These are phyloP conservation scores for Dictyostelium capitatum DNA, from an alignment of 78 protist species.

Conservation along the genomic window DNA sequence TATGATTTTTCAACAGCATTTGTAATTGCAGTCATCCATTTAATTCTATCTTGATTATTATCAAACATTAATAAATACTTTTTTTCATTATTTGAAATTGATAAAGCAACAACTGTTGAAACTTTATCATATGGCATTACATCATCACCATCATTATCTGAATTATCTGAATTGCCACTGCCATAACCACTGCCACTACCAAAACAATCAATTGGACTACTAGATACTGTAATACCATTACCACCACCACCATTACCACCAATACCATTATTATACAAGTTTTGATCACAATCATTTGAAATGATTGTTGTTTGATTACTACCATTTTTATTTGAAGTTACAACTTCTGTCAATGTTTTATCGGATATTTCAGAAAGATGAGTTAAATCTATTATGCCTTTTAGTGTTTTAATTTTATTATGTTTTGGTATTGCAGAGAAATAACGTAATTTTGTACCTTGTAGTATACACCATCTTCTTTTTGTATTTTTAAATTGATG, in stretches of 20 bases:
- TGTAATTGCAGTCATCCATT: slow-evolving; percentile 56
- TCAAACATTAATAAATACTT: slow-evolving; percentile 53
- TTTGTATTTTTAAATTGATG: slow-evolving; percentile 74
- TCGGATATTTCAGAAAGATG: slow-evolving; percentile 60
- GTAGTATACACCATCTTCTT: slow-evolving; percentile 58
- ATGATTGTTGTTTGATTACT: background rate
- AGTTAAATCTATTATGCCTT: slow-evolving; percentile 63
- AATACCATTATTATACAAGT: background rate
- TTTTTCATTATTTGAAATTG: slow-evolving; percentile 53
- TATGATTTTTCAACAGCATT: slow-evolving; percentile 33
- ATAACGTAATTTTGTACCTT: slow-evolving; percentile 60
- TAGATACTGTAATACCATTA: background rate
- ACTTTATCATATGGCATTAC: background rate
- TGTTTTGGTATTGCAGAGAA: slow-evolving; percentile 35
- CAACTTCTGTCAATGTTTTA: slow-evolving; percentile 48
- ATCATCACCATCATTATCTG: no score
- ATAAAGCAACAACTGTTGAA: slow-evolving; percentile 19
- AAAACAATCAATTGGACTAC: slow-evolving; percentile 7
- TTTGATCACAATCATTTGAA: background rate
- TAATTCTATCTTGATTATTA: slow-evolving; percentile 36
- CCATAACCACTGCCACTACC: background rate
- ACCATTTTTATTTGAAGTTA: slow-evolving; percentile 7
- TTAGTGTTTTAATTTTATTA: slow-evolving; percentile 47
- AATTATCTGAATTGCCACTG: background rate
- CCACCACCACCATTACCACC: slow-evolving; percentile 9